Percentiles rank a stretch among this genome's conserved stretches.
These are phyloP conservation scores for Ilex asprella DNA, from an alignment of 257 asterid species.

Conservation along the genomic window DNA sequence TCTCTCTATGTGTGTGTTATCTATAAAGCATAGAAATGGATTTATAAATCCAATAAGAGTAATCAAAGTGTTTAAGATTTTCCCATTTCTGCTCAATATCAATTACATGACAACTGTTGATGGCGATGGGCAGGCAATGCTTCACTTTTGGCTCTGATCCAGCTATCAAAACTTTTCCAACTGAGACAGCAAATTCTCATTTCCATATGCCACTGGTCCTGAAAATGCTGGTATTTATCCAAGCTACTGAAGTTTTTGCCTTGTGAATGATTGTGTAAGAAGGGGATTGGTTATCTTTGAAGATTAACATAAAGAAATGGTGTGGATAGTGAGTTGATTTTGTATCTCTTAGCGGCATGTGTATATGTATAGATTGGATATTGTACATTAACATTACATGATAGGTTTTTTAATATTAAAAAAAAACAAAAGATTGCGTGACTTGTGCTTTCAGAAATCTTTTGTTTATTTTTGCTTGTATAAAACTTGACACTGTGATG, in stretches of 20 bases:
- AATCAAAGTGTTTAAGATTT: neutral
- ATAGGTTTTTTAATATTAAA: neutral
- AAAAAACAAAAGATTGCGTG: no score
- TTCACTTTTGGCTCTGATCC: slow-evolving; percentile 55
- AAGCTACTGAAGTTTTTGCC: no score
- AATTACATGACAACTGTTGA: neutral
- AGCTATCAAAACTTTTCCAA: neutral
- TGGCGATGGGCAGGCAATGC: slow-evolving; percentile 48
- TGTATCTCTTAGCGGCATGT: neutral
- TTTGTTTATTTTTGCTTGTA: no score
- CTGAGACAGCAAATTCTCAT: no score
- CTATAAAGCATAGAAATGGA: neutral
- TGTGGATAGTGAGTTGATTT: slow-evolving; percentile 3
- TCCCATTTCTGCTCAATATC: neutral
- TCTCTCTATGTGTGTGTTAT: neutral
- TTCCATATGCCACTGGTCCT: no score
- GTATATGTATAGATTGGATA: slow-evolving; percentile 7
- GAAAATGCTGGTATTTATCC: no score
- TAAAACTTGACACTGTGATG: no score
- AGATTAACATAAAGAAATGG: neutral
- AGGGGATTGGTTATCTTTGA: slow-evolving; percentile 4
- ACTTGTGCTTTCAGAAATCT: no score
- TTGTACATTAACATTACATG: no score
- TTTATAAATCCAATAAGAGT: neutral
- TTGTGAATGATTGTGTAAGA: slow-evolving; percentile 9